Percentiles rank a stretch among this genome's conserved stretches.
Conservation (phyloP, 164 flowering plant species). For the Kingdonia uniflora region DNA sequence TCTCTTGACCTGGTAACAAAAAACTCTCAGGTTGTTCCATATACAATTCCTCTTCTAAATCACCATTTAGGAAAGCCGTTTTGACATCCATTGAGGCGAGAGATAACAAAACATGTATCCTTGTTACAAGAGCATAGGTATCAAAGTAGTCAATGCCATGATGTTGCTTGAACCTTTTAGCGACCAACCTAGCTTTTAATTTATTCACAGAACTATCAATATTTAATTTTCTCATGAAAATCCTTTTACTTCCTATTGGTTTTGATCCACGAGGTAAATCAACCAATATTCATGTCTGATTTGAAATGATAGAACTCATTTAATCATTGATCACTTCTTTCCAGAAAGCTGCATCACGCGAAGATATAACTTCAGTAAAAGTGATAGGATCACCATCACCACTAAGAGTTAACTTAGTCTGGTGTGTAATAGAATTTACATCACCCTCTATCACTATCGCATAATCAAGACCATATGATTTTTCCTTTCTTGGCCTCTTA, state of each 20-base stretch:
- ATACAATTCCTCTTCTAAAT: background rate
- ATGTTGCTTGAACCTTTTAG: too few species aligned
- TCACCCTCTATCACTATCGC: background rate
- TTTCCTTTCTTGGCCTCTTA: background rate
- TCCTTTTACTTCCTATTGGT: background rate
- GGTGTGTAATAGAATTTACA: background rate
- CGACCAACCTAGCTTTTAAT: too few species aligned
- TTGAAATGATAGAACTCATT: background rate
- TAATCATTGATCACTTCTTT: background rate
- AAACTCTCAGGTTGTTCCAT: constrained; percentile 1
- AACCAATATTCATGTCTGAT: background rate
- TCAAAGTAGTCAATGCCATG: too few species aligned
- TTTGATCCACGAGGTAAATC: background rate
- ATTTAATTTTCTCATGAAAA: constrained; percentile 1
- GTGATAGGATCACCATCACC: background rate
- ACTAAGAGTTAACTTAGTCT: background rate
- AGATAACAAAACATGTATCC: too few species aligned
- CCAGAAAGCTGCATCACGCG: background rate
- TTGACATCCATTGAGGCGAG: background rate
- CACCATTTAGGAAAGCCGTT: background rate
- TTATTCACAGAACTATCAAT: background rate
- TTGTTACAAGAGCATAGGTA: too few species aligned
- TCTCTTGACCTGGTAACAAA: background rate
- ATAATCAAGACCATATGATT: background rate
- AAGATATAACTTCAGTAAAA: background rate